Percentiles rank a stretch among this genome's conserved stretches.
Evolutionary conservation across 2,329 filamentous ascomycete genomes (phyloP).

Genomic region (Nigrospora sphaerica): DNA sequence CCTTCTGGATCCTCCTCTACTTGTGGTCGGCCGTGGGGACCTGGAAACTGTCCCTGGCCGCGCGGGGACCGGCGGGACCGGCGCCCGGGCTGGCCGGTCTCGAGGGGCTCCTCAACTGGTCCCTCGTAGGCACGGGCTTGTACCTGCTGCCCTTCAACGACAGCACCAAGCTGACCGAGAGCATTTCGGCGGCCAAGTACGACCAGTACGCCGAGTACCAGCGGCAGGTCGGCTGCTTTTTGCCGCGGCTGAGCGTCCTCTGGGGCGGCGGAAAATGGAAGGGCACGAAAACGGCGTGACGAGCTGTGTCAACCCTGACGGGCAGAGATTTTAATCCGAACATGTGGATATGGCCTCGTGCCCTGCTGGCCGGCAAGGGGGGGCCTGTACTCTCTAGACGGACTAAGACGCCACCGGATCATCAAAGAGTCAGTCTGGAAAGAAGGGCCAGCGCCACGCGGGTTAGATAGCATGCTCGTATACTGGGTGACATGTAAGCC

Average conservation of each 20-base stretch:
- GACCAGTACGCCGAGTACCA: neutral
- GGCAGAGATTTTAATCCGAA: too few species aligned
- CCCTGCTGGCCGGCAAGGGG: too few species aligned
- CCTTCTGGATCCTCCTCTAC: neutral
- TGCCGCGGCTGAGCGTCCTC: neutral
- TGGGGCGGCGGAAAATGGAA: neutral
- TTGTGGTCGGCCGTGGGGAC: neutral
- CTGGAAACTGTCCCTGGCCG: neutral
- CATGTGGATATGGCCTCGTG: too few species aligned
- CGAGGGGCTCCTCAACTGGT: neutral
- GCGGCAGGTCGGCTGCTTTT: neutral
- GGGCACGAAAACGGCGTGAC: too few species aligned
- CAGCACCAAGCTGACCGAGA: neutral
- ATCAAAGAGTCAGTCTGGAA: too few species aligned
- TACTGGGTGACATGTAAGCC: too few species aligned
- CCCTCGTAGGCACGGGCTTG: neutral
- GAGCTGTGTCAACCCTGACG: too few species aligned
- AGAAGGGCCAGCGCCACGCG: too few species aligned
- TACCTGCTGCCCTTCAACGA: neutral
- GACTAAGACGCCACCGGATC: too few species aligned
- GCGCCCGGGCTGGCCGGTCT: neutral
- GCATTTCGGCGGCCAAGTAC: neutral
- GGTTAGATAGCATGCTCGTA: too few species aligned
- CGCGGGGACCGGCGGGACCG: neutral
- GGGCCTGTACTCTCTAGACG: too few species aligned